Base-by-base conservation (phyloP, 805 yeast genomes). In the Candida ponderosae region DNA sequence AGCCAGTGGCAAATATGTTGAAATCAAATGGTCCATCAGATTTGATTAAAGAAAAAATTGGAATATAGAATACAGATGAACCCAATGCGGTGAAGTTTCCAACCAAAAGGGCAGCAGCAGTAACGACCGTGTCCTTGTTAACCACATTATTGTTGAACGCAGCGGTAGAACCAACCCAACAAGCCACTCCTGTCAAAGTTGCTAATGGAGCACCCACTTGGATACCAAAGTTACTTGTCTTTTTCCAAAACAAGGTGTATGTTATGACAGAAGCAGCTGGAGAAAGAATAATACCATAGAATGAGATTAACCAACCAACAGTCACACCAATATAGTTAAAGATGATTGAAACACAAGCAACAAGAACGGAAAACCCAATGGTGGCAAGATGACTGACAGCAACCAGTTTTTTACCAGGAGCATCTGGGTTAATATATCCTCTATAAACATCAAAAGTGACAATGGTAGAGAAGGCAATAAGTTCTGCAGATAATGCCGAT, bases 401-500 rank as follows among this genome's bases (percentile, higher is more conserved):
- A 33, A 86, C 82, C 46, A 86, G 67, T 49, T 65, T 69, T 54
- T 75, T 81, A 46, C 94, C 88, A 6, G 72, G 56, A 7, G 95
- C 95, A 19, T 66, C 63, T 28, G 93, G 90, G 50, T 82, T 74
- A 48, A 86, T 61, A 60, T 87, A 86, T 18, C 77, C 71, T 59
- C 83, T 74, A 72, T 79, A 87, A 40, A 86, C 66, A 60, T 87
- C 95, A 48, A 83, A 86, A 31, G 94, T 81, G 63, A 76, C 72
- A 37, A 87, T 74, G 3, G 94, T 78, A 3, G 93, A 80, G 18
- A 83, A 85, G 4, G 95, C 82, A 54, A 87, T 81, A 49, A 84
- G 70, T 59, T 86, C 95, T 20, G 95, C 87, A 18, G 93, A 81
- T 69, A 83, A 73, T 20, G 95, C 94, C 33, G 89, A 79, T 0